Evolutionary conservation across 768 basidiomycete genomes (phyloP).

Genomic region (Tulasnella sp.): DNA sequence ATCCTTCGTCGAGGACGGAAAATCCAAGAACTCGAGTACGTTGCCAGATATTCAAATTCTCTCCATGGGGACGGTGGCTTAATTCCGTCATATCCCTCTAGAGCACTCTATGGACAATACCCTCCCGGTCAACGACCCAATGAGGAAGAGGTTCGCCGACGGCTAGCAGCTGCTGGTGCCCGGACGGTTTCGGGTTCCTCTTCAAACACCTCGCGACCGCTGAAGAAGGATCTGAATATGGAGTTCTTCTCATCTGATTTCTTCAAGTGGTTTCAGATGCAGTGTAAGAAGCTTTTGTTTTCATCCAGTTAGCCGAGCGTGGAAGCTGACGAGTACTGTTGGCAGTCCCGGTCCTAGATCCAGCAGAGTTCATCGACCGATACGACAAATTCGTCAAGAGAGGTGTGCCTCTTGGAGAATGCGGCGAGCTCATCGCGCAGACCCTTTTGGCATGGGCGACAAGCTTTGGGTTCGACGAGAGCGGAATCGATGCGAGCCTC

Average conservation of each 20-base stretch:
- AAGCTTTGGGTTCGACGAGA: constrained; percentile 80
- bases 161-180: not conserved
- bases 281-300: constrained; percentile 47
- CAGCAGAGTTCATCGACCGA: constrained; percentile 66
- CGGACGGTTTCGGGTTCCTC: not conserved
- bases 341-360: constrained; percentile 77
- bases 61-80: not conserved
- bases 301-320: not conserved
- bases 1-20: constrained; percentile 2
- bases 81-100: not conserved
- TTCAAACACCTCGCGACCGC: not conserved
- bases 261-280: constrained; percentile 74
- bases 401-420: constrained; percentile 44
- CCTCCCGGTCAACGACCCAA: not conserved
- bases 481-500: constrained; percentile 44
- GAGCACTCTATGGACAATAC: not conserved
- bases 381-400: constrained; percentile 29
- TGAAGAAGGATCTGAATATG: not conserved
- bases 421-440: constrained; percentile 73
- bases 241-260: constrained; percentile 81
- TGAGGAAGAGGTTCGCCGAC: not conserved
- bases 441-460: constrained; percentile 81
- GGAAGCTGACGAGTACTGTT: not conserved
- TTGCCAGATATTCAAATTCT: not conserved
- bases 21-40: constrained; percentile 5